Conservation (phyloP, 1,139 yeast genomes). For the Diutina catenulata region DNA sequence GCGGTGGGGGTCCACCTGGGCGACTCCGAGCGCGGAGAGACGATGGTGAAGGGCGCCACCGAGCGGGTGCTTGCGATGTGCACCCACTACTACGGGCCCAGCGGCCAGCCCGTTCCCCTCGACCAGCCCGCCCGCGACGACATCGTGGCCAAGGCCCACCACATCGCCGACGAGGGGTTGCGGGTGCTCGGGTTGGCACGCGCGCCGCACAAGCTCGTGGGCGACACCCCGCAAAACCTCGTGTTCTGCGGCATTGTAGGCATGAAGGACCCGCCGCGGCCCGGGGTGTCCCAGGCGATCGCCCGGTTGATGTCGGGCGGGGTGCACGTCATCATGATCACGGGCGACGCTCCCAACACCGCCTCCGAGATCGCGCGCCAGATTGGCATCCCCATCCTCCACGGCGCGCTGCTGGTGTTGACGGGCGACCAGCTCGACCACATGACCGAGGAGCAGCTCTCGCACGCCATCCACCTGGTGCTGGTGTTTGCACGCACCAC, state of each 20-base stretch:
- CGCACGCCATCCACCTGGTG: conserved; percentile 67
- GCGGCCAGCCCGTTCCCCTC: conserved; percentile 43
- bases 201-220: conserved; percentile 20
- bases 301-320: conserved; percentile 76
- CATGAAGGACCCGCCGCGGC: conserved; percentile 95
- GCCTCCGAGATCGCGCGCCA: conserved; percentile 83
- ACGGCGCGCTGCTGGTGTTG: conserved; percentile 49
- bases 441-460: conserved; percentile 56
- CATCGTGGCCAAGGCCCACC: conserved; percentile 45
- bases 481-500: conserved; percentile 94
- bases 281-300: conserved; percentile 64
- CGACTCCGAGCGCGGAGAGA: conserved; percentile 40
- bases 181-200: conserved; percentile 78
- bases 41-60: conserved; percentile 81
- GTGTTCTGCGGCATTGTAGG: conserved; percentile 79
- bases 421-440: conserved; percentile 74
- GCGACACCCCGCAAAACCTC: conserved; percentile 41
- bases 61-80: conserved; percentile 64
- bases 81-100: conserved; percentile 42
- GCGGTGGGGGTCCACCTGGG: conserved; percentile 62
- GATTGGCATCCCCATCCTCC: conserved; percentile 78
- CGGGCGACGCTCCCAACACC: conserved; percentile 94
- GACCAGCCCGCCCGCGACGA: conserved; percentile 35
- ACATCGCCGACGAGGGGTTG: conserved; percentile 71
- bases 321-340: conserved; percentile 92